Conservation (phyloP, 805 yeast species). For the Torulaspora maleeae region DNA sequence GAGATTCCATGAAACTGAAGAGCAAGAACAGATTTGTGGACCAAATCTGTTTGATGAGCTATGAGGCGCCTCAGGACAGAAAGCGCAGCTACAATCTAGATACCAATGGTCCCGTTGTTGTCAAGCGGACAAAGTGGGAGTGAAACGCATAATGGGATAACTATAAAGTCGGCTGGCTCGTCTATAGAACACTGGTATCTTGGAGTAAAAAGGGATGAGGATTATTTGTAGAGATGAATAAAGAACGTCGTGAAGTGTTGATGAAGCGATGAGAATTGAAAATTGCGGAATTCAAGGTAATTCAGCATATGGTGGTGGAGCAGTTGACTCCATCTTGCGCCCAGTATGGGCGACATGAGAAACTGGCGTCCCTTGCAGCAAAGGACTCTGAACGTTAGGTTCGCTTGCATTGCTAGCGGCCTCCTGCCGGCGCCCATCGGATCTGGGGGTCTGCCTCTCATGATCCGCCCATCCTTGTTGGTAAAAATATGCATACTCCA, state of each 20-base stretch:
- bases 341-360: conserved; percentile 2
- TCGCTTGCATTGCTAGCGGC: conserved; percentile 2
- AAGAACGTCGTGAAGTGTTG: neutral
- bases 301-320: conserved; percentile 17
- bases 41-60: conserved; percentile 19
- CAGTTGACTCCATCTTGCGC: conserved; percentile 8
- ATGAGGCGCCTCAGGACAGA: conserved; percentile 8
- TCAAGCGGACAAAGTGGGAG: conserved; percentile 12
- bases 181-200: neutral
- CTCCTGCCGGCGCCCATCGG: neutral
- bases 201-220: neutral
- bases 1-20: conserved; percentile 20
- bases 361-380: conserved; percentile 8
- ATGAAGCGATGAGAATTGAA: neutral
- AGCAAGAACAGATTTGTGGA: conserved; percentile 19
- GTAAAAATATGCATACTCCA: conserved; percentile 26
- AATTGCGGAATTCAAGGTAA: conserved; percentile 6
- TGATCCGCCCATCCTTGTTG: conserved; percentile 35
- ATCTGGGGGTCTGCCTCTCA: conserved; percentile 18
- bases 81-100: conserved; percentile 6
- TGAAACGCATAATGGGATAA: neutral
- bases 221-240: neutral
- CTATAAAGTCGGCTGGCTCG: neutral
- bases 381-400: conserved; percentile 7
- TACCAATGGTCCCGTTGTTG: conserved; percentile 2